Percentiles rank a stretch among this genome's conserved stretches.
These are phyloP conservation scores for Rehmannia glutinosa DNA, from an alignment of 257 asterid genomes.

Conservation along the genomic window DNA sequence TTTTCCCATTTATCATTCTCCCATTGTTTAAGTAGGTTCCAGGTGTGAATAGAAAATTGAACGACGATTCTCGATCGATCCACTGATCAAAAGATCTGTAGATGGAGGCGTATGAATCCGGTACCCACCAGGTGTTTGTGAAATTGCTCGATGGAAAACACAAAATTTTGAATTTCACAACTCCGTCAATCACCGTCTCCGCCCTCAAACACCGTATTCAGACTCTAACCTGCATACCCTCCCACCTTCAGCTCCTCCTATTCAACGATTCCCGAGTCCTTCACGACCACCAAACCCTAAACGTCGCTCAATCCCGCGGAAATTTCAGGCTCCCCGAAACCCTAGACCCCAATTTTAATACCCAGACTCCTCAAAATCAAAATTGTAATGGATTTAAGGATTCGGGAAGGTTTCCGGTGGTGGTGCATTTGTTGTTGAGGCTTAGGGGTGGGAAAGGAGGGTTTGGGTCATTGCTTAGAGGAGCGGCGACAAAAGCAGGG, in stretches of 20 bases:
- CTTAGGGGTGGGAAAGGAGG: slow-evolving; percentile 98
- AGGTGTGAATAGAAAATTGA: background rate
- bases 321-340: background rate
- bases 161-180: slow-evolving; percentile 42
- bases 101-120: slow-evolving; percentile 23
- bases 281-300: slow-evolving; percentile 25
- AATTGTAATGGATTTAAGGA: background rate
- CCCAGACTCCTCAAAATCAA: no score
- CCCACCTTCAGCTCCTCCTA: slow-evolving; percentile 43
- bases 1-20: background rate
- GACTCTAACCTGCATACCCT: slow-evolving; percentile 50
- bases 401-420: slow-evolving; percentile 27
- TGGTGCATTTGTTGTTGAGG: slow-evolving; percentile 50
- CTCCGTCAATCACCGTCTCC: slow-evolving; percentile 31
- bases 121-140: slow-evolving; percentile 39
- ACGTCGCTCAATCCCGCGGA: slow-evolving; percentile 16
- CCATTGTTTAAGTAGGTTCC: background rate
- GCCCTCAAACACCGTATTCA: slow-evolving; percentile 45
- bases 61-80: background rate
- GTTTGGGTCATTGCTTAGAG: slow-evolving; percentile 85
- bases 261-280: slow-evolving; percentile 26
- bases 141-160: slow-evolving; percentile 63
- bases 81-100: background rate
- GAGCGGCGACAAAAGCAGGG: slow-evolving; percentile 97
- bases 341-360: slow-evolving; percentile 7